These are phyloP conservation scores for Lithospermum erythrorhizon DNA, from an alignment of 257 asterid species.

Conservation along the genomic window DNA sequence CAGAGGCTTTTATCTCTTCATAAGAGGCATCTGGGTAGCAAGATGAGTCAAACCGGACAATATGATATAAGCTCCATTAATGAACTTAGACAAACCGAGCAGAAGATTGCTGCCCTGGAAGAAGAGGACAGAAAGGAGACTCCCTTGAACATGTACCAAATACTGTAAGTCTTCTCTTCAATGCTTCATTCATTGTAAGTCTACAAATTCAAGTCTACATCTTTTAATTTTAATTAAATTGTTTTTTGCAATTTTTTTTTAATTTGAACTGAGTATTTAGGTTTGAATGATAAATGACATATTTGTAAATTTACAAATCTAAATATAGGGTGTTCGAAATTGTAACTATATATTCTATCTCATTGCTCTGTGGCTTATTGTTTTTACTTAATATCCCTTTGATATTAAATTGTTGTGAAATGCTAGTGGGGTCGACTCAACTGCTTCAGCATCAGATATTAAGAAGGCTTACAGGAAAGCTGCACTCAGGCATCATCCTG, in stretches of 20 bases:
- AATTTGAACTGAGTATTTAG: neutral
- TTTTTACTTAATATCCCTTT: neutral
- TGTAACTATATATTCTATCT: too few relatives aligned
- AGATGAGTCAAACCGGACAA: slow-evolving; percentile 31
- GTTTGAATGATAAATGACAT: neutral
- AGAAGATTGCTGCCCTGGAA: slow-evolving; percentile 64
- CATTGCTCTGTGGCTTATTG: too few relatives aligned
- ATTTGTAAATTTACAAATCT: too few relatives aligned
- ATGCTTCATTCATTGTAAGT: too few relatives aligned
- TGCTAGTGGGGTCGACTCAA: slow-evolving; percentile 83
- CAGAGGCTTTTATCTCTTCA: slow-evolving; percentile 58
- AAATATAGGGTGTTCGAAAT: neutral
- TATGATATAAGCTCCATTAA: slow-evolving; percentile 36
- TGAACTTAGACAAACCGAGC: slow-evolving; percentile 66
- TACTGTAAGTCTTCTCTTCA: slow-evolving; percentile 53
- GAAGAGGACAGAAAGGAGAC: slow-evolving; percentile 64
- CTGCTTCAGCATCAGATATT: slow-evolving; percentile 73
- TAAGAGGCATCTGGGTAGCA: slow-evolving; percentile 49
- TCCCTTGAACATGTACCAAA: slow-evolving; percentile 81
- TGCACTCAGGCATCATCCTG: slow-evolving; percentile 92
- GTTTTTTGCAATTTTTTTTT: too few relatives aligned
- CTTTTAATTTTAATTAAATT: too few relatives aligned
- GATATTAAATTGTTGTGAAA: slow-evolving; percentile 16
- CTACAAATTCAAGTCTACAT: neutral
- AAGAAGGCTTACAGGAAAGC: slow-evolving; percentile 91